Evolutionary conservation across 768 basidiomycete genomes (phyloP).

Genomic region (Stropharia rugosoannulata): DNA sequence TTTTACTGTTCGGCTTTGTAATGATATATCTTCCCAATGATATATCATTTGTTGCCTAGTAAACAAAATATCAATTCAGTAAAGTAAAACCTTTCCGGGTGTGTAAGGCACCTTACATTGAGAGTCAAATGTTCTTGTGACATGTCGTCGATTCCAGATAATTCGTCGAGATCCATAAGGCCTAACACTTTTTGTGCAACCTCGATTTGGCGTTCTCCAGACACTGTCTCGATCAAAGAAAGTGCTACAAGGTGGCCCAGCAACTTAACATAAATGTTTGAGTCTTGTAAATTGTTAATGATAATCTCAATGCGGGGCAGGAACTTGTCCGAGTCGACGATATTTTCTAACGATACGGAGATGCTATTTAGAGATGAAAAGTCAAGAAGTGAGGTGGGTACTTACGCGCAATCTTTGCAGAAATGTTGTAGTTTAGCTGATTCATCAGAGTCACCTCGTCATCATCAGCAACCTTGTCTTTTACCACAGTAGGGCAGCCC

Average conservation of each 20-base stretch:
- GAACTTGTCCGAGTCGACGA: slow-evolving; percentile 50
- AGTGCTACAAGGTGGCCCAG: slow-evolving; percentile 64
- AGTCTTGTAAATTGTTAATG: slow-evolving; percentile 48
- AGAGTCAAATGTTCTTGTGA: slow-evolving; percentile 26
- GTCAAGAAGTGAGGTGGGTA: slow-evolving; percentile 10
- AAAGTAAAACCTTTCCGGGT: not conserved
- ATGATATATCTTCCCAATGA: slow-evolving; percentile 49
- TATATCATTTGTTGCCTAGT: slow-evolving; percentile 43
- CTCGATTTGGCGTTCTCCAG: slow-evolving; percentile 58
- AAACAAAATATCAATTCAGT: slow-evolving; percentile 3
- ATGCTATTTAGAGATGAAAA: not conserved
- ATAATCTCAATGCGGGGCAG: slow-evolving; percentile 45
- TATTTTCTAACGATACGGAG: slow-evolving; percentile 50
- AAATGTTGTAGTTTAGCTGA: slow-evolving; percentile 51
- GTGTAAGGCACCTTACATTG: slow-evolving; percentile 24
- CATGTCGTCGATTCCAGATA: slow-evolving; percentile 46
- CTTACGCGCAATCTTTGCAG: slow-evolving; percentile 66
- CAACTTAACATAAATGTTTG: slow-evolving; percentile 49
- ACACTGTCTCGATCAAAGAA: slow-evolving; percentile 53
- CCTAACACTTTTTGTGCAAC: slow-evolving; percentile 48
- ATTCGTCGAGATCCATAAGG: slow-evolving; percentile 41
- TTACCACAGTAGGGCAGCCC: slow-evolving; percentile 52
- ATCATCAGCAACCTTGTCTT: slow-evolving; percentile 30
- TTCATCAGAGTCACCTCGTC: slow-evolving; percentile 44
- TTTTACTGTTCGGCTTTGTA: slow-evolving; percentile 59